Percentiles rank a stretch among this genome's conserved stretches.
These are phyloP conservation scores for Starmerella tilneyi DNA, from an alignment of 805 yeast species.

Conservation along the genomic window DNA sequence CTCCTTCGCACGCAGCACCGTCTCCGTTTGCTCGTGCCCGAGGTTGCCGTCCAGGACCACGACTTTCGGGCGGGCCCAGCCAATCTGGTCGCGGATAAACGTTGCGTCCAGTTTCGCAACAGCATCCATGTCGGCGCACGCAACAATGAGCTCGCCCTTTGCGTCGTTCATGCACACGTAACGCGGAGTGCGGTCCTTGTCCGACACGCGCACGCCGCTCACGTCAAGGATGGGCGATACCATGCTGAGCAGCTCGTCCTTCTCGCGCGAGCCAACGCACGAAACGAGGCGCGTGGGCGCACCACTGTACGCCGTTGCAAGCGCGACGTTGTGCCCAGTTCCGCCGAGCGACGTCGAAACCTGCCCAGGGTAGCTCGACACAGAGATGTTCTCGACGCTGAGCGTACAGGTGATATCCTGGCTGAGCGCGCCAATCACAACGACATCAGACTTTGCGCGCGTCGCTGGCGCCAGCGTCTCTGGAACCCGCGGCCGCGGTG, in stretches of 20 bases:
- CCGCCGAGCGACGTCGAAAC: constrained; percentile 60
- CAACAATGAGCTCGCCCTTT: constrained; percentile 56
- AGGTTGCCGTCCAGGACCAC: constrained; percentile 64
- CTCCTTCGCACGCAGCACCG: constrained; percentile 27
- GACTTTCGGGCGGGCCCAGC: constrained; percentile 36
- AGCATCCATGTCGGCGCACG: constrained; percentile 78
- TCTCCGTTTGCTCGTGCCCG: constrained; percentile 35
- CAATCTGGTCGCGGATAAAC: constrained; percentile 38
- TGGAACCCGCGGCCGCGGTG: constrained; percentile 8
- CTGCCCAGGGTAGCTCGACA: constrained; percentile 64
- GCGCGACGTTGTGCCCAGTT: constrained; percentile 68
- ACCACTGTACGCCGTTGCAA: constrained; percentile 43
- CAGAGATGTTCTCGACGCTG: constrained; percentile 26
- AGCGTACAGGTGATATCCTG: constrained; percentile 56
- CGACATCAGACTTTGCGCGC: constrained; percentile 23
- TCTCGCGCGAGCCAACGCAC: constrained; percentile 26
- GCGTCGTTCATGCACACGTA: constrained; percentile 58
- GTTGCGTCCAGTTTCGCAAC: constrained; percentile 41
- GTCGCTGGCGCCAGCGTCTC: constrained; percentile 7
- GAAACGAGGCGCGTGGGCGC: constrained; percentile 20
- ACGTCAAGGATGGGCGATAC: constrained; percentile 26
- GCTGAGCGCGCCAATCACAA: constrained; percentile 67
- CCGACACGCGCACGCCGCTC: constrained; percentile 35
- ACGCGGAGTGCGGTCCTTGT: constrained; percentile 46
- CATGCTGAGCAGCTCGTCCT: constrained; percentile 20